phyloP scores from a whole-genome alignment of 2,329 filamentous ascomycete genomes.

The Colletotrichum acutatum region DNA sequence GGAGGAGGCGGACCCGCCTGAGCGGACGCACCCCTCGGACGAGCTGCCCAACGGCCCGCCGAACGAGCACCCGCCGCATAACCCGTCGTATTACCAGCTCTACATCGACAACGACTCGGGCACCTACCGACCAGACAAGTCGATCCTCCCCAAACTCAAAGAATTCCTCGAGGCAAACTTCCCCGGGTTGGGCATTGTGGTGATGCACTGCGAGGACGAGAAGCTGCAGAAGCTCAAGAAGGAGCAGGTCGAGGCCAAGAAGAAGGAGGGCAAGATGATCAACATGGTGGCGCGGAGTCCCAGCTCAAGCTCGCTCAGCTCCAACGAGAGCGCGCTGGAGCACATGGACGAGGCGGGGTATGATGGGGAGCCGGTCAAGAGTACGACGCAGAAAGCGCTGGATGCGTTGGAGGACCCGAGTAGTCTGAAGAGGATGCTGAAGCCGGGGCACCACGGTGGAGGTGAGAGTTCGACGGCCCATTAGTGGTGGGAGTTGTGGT shows the following conservation, averaged over 20 bases:
- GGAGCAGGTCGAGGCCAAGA: conserved; percentile 79
- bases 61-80: conserved; percentile 52
- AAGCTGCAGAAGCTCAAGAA: conserved; percentile 80
- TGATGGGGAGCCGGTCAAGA: conserved; percentile 50
- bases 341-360: conserved; percentile 54
- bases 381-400: conserved; percentile 63
- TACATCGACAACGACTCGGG: conserved; percentile 96
- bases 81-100: conserved; percentile 78
- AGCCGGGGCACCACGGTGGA: neutral
- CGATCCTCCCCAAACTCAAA: conserved; percentile 77
- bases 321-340: conserved; percentile 63
- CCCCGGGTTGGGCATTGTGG: conserved; percentile 78
- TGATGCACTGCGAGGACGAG: conserved; percentile 83
- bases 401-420: conserved; percentile 63
- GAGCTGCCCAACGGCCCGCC: conserved; percentile 61
- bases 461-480: conserved; percentile 24
- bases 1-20: conserved; percentile 53
- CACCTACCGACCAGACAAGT: conserved; percentile 88
- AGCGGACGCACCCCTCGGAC: conserved; percentile 63
- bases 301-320: conserved; percentile 52
- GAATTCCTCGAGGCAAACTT: conserved; percentile 78
- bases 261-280: conserved; percentile 64
- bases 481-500: neutral
- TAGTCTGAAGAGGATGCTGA: conserved; percentile 51
- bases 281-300: conserved; percentile 68